phyloP scores from a whole-genome alignment of 257 asterid species.

The Solanum pimpinellifolium region DNA sequence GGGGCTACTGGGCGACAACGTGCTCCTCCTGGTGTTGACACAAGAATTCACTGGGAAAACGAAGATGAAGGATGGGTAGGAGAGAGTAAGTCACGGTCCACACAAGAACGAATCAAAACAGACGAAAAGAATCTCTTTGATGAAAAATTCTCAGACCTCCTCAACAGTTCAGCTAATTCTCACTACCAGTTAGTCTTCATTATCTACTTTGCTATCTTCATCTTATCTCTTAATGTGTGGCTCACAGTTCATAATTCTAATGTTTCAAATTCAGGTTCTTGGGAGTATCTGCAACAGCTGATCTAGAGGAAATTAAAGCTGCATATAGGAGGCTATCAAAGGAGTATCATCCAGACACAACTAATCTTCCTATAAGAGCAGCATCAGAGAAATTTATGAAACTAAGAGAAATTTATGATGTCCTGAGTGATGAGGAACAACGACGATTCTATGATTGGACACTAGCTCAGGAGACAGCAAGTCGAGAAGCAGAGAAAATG shows the following conservation, averaged over 20 bases:
- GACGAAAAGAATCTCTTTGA: constrained; percentile 37
- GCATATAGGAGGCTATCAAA: constrained; percentile 73
- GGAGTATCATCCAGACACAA: constrained; percentile 94
- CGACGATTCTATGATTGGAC: constrained; percentile 80
- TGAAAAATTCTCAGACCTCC: constrained; percentile 60
- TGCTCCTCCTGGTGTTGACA: constrained; percentile 70
- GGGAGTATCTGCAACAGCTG: constrained; percentile 67
- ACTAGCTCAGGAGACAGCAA: constrained; percentile 76
- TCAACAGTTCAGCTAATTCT: constrained; percentile 68
- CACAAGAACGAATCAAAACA: constrained; percentile 23
- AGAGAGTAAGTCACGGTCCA: constrained; percentile 24
- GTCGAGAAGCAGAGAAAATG: constrained; percentile 74
- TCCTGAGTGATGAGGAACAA: constrained; percentile 55
- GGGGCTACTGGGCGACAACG: constrained; percentile 21
- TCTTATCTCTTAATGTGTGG: background rate
- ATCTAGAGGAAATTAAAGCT: constrained; percentile 70
- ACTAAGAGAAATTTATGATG: constrained; percentile 47
- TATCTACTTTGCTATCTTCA: background rate
- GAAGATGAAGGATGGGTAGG: constrained; percentile 94
- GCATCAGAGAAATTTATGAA: constrained; percentile 84
- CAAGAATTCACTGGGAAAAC: constrained; percentile 84
- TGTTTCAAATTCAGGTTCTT: constrained; percentile 40
- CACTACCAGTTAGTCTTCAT: constrained; percentile 60
- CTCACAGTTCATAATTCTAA: background rate
- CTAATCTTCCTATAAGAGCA: constrained; percentile 70